Evolutionary conservation across 2,329 filamentous ascomycete species (phyloP).

Genomic region (Xylariaceae sp.): DNA sequence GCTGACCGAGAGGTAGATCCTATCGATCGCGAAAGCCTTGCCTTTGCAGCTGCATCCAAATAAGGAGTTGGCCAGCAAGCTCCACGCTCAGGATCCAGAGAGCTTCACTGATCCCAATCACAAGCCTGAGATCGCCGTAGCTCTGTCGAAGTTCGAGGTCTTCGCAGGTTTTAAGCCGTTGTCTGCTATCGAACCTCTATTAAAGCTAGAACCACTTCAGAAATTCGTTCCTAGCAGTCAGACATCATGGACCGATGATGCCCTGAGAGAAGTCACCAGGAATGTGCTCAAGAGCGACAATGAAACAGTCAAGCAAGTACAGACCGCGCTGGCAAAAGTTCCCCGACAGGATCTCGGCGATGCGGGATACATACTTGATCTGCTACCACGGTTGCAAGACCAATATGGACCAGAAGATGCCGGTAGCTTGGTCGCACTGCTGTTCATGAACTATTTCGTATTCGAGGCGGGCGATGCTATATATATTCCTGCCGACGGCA

Average conservation of each 20-base stretch:
- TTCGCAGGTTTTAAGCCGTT: slow-evolving; percentile 73
- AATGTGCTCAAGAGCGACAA: slow-evolving; percentile 52
- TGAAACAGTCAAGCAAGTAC: slow-evolving; percentile 47
- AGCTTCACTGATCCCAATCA: slow-evolving; percentile 71
- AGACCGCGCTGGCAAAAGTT: slow-evolving; percentile 47
- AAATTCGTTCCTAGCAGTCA: slow-evolving; percentile 38
- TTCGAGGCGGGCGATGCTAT: slow-evolving; percentile 63
- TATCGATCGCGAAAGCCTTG: slow-evolving; percentile 72
- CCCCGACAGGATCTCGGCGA: slow-evolving; percentile 44
- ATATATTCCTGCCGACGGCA: slow-evolving; percentile 69
- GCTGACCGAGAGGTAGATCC: slow-evolving; percentile 36
- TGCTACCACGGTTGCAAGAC: slow-evolving; percentile 59
- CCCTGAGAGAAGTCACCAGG: slow-evolving; percentile 52
- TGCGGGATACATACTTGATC: slow-evolving; percentile 57
- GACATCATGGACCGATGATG: slow-evolving; percentile 51
- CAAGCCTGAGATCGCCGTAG: slow-evolving; percentile 76
- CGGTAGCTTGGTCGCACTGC: slow-evolving; percentile 63
- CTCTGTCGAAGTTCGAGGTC: slow-evolving; percentile 67
- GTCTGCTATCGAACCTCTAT: slow-evolving; percentile 52
- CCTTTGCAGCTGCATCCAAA: slow-evolving; percentile 73
- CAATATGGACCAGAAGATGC: slow-evolving; percentile 64
- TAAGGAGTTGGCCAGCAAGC: slow-evolving; percentile 59
- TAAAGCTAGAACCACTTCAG: slow-evolving; percentile 52
- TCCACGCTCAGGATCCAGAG: slow-evolving; percentile 61
- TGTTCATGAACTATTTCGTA: slow-evolving; percentile 71